Percentiles rank a stretch among this genome's conserved stretches.
These are phyloP conservation scores for Venturia effusa DNA, from an alignment of 2,329 filamentous ascomycete genomes.

Conservation along the genomic window DNA sequence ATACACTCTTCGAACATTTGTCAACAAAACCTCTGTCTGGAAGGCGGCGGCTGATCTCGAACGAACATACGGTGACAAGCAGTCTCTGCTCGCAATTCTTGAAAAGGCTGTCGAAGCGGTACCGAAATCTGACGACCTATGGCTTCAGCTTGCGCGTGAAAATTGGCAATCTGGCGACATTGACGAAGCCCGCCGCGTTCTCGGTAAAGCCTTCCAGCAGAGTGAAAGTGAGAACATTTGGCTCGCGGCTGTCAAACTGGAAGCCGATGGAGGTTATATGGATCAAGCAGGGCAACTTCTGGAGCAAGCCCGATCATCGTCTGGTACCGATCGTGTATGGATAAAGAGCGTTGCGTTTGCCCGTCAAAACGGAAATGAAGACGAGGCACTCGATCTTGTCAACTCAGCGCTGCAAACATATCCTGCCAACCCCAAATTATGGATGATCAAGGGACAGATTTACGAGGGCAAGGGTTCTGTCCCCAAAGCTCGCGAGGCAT, in stretches of 20 bases:
- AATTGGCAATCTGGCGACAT: slow-evolving; percentile 85
- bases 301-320: slow-evolving; percentile 71
- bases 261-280: slow-evolving; percentile 76
- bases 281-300: slow-evolving; percentile 76
- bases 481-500: slow-evolving; percentile 81
- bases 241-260: slow-evolving; percentile 90
- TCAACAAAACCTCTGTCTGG: slow-evolving; percentile 81
- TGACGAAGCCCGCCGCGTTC: slow-evolving; percentile 73
- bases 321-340: slow-evolving; percentile 92
- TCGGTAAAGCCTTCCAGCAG: slow-evolving; percentile 84
- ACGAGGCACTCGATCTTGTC: slow-evolving; percentile 75
- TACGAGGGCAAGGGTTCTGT: slow-evolving; percentile 69
- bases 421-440: slow-evolving; percentile 76
- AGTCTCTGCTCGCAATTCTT: slow-evolving; percentile 72
- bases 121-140: slow-evolving; percentile 80
- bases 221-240: slow-evolving; percentile 97
- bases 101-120: slow-evolving; percentile 93
- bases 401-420: slow-evolving; percentile 81
- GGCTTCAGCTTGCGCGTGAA: slow-evolving; percentile 93
- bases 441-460: slow-evolving; percentile 98
- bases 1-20: slow-evolving; percentile 80
- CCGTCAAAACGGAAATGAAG: slow-evolving; percentile 66
- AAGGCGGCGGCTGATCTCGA: slow-evolving; percentile 85
- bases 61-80: slow-evolving; percentile 74
- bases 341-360: slow-evolving; percentile 95